A percentile compares a stretch with the other conserved stretches of the same genome.
These are phyloP conservation scores for Physcia stellaris DNA, from an alignment of 495 filamentous ascomycete genomes.

Conservation along the genomic window DNA sequence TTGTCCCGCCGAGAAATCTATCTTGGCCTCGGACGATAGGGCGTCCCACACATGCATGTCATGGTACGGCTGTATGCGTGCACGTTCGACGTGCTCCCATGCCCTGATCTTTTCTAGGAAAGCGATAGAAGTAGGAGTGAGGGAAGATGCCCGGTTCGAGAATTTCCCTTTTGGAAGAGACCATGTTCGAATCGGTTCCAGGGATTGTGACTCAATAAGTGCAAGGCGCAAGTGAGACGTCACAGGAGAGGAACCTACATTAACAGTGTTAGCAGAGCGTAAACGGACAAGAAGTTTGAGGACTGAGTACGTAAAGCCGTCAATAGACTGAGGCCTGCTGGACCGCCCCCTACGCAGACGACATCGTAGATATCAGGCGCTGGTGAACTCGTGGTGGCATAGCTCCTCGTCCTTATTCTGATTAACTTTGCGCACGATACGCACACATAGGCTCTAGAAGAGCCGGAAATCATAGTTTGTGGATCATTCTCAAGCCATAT, in stretches of 20 bases:
- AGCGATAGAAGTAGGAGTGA: slow-evolving; percentile 69
- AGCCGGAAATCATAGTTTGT: neutral
- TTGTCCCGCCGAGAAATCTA: slow-evolving; percentile 67
- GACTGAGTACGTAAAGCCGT: slow-evolving; percentile 61
- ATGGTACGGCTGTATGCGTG: slow-evolving; percentile 73
- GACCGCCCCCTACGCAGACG: slow-evolving; percentile 92
- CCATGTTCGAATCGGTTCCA: slow-evolving; percentile 50
- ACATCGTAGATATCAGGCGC: slow-evolving; percentile 65
- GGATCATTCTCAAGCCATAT: neutral
- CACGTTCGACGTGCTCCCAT: slow-evolving; percentile 59
- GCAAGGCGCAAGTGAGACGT: slow-evolving; percentile 72
- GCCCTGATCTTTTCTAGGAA: slow-evolving; percentile 70
- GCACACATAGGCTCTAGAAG: slow-evolving; percentile 7
- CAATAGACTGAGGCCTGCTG: slow-evolving; percentile 78
- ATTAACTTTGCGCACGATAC: slow-evolving; percentile 7
- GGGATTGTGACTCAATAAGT: slow-evolving; percentile 79
- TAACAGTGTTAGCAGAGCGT: neutral
- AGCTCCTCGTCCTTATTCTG: slow-evolving; percentile 4
- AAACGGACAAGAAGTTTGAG: neutral
- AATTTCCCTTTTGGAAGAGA: slow-evolving; percentile 52
- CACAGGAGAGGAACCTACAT: slow-evolving; percentile 47
- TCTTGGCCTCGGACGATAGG: slow-evolving; percentile 66
- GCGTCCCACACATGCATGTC: slow-evolving; percentile 98
- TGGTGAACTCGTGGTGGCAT: slow-evolving; percentile 8
- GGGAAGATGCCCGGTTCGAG: slow-evolving; percentile 88